Base-by-base conservation (phyloP, 345 rosid genomes). In the Ceriops decandra region DNA sequence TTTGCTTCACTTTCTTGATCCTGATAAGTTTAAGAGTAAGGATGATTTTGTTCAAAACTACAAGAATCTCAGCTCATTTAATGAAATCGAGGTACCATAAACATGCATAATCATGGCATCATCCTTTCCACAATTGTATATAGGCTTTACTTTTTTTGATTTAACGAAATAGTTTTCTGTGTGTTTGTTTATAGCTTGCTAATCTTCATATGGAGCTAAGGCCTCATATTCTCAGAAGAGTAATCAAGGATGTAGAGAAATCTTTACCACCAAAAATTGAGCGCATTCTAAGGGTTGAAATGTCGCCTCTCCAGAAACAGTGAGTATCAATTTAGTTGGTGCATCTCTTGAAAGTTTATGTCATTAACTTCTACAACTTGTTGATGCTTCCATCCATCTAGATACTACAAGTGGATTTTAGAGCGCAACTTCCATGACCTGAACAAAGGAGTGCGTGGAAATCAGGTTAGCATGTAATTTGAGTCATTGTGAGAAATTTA, bases 301-400 rank as follows among this genome's bases (percentile, higher is more conserved):
- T 95, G 99, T 95, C 99, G 60, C 99, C 98, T 72, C 90, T 95
- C 69, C 99, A 95, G 80, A 95, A 92, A 77, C 99, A 92, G 99
- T 95, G 76, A 82, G 91, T 68, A 63, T 52, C 38, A 24, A 30
- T 30, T 61, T 52, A 36, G 66, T 21, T 24, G 36, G 19, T 16
- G 7, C 32, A 51, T 52, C 11, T 47, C 73, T 17, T 52, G 47
- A 17, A 42, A 47, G 13, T 15, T 5, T 60, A 3, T 61, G 6
- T 63, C 15, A 13, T 46, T 42, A 20, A 28, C 52, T 53, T 30
- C 9, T 38, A n/a, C 63, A 36, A 51, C 7, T 31, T 63, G 22
- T 35, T 62, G n/a, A 69, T 71, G 20, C 52, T 77, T 72, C 59
- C 32, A 57, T 74, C 30, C 33, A 46, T 62, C 28, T 80, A 95